Percentiles rank a stretch among this genome's conserved stretches.
Evolutionary conservation across 106 monocot genomes (phyloP).

Genomic region (Dioscorea alata): DNA sequence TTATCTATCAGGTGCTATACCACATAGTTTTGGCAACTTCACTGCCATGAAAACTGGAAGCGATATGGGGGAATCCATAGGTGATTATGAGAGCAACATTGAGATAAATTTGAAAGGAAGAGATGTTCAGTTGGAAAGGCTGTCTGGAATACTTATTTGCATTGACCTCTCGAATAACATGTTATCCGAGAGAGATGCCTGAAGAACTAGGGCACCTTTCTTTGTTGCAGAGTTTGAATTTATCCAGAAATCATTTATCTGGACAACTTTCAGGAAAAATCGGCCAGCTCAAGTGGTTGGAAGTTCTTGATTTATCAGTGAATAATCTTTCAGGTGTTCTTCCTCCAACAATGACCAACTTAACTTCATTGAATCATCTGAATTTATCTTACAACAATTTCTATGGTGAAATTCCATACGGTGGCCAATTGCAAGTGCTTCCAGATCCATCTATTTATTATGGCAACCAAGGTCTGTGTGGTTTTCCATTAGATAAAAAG

Average conservation of each 20-base stretch:
- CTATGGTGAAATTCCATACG: no score
- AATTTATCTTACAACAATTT: no score
- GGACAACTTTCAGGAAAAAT: neutral
- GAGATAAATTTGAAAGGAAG: neutral
- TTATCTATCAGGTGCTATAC: constrained; percentile 10
- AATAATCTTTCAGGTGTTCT: neutral
- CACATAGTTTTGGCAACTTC: neutral
- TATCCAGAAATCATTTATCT: neutral
- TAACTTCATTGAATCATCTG: no score
- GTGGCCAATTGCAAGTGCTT: no score
- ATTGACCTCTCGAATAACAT: constrained; percentile 8
- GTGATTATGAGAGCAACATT: no score
- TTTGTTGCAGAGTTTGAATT: neutral
- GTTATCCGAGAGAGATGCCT: neutral
- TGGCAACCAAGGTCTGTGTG: no score
- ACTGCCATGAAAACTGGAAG: neutral
- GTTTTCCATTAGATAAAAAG: no score
- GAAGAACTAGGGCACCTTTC: neutral
- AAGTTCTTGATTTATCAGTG: neutral
- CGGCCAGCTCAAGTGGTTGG: neutral
- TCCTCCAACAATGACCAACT: neutral
- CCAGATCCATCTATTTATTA: no score
- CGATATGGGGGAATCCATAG: no score
- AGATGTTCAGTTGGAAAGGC: neutral
- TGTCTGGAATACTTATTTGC: neutral